Conservation (phyloP, 129 eudicot genomes). For the Flaveria ramosissima region DNA sequence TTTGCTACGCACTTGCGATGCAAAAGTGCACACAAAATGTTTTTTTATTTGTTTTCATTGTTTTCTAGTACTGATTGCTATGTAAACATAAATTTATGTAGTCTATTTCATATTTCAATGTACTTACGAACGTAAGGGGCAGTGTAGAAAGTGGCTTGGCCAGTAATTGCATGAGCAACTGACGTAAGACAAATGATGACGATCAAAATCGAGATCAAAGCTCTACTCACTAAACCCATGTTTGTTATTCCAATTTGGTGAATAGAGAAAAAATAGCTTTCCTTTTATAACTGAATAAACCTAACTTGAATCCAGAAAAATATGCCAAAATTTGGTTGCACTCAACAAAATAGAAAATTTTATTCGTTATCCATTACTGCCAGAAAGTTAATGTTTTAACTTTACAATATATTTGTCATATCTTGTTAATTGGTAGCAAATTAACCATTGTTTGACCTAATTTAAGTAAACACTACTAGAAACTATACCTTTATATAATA, state of each 20-base stretch:
- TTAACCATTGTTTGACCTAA: background rate
- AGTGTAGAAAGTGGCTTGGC: conserved; percentile 53
- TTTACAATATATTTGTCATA: background rate
- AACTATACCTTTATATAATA: no score
- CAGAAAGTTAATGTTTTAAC: background rate
- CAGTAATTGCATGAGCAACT: conserved; percentile 36
- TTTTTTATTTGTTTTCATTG: no score
- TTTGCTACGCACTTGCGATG: no score
- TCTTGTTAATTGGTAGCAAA: background rate
- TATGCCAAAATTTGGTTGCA: background rate
- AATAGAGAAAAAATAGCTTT: background rate
- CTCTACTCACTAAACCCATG: conserved; percentile 27
- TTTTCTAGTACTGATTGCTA: no score
- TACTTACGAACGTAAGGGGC: conserved; percentile 42
- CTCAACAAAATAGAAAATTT: background rate
- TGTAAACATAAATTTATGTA: no score
- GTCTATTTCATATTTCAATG: background rate
- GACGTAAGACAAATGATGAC: conserved; percentile 35
- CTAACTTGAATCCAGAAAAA: background rate
- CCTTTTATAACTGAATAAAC: conserved; percentile 20
- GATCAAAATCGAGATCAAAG: conserved; percentile 25
- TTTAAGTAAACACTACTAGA: no score
- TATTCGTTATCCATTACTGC: background rate
- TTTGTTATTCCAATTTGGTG: background rate
- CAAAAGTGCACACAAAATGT: no score